phyloP scores from a whole-genome alignment of 371 early-diverging fungal species.

The Zopfochytrium polystomum region DNA sequence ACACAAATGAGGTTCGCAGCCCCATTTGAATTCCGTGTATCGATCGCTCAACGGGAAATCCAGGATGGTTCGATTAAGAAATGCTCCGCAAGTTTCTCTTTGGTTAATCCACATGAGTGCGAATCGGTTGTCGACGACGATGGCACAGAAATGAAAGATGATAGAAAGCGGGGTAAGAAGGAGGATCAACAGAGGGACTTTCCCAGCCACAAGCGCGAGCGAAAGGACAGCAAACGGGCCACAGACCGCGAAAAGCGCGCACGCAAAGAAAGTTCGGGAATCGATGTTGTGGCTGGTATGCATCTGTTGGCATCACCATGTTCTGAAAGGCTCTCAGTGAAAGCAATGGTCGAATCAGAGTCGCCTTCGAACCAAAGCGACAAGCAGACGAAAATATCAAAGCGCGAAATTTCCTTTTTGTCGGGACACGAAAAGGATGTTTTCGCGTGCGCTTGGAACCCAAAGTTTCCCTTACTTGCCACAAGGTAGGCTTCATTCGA shows the following conservation, averaged over 20 bases:
- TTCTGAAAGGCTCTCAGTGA: too few species aligned
- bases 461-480: conserved; percentile 67
- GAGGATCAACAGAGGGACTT: too few species aligned
- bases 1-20: conserved; percentile 65
- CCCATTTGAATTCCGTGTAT: background rate
- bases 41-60: background rate
- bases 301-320: conserved; percentile 12
- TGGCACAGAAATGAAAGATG: too few species aligned
- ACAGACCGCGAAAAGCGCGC: too few species aligned
- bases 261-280: background rate
- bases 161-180: conserved; percentile 25
- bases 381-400: too few species aligned
- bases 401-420: conserved; percentile 47
- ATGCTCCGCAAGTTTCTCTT: conserved; percentile 70
- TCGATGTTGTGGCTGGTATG: conserved; percentile 17
- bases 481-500: conserved; percentile 58
- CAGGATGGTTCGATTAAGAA: conserved; percentile 75
- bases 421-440: conserved; percentile 67
- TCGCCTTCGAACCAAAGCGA: too few species aligned
- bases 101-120: conserved; percentile 69
- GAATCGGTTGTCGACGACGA: too few species aligned
- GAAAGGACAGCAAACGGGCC: too few species aligned
- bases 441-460: conserved; percentile 85
- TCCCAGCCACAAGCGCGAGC: too few species aligned
- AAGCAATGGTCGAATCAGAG: too few species aligned